A percentile compares a stretch with the other conserved stretches of the same genome.
Conservation (phyloP, 768 basidiomycete species). For the Boletus rufocinnamomeus region DNA sequence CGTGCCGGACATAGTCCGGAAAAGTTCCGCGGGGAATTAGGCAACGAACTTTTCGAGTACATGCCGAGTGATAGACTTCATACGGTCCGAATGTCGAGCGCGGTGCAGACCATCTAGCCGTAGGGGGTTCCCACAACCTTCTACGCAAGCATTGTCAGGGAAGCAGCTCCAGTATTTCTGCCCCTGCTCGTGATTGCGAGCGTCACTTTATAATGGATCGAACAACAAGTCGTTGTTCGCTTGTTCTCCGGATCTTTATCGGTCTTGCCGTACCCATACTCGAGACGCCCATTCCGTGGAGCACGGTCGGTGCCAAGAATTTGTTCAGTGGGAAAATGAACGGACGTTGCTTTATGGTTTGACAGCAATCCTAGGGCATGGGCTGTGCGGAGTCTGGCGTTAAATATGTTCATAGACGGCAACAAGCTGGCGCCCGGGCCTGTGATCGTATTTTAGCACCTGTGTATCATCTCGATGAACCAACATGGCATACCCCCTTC, state of each 20-base stretch:
- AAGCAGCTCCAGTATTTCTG: not conserved
- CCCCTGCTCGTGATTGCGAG: not conserved
- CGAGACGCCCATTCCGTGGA: not conserved
- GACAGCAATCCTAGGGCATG: not conserved
- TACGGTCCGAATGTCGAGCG: not conserved
- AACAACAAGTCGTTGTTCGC: not conserved
- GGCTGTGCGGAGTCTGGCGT: not conserved
- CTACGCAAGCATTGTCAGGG: not conserved
- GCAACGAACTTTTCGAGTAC: not conserved
- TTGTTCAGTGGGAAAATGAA: not conserved
- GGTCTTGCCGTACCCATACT: not conserved
- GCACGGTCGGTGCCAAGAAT: not conserved
- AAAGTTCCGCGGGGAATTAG: not conserved
- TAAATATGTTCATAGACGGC: not conserved
- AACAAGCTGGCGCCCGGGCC: not conserved
- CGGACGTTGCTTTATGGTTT: not conserved
- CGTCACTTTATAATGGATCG: not conserved
- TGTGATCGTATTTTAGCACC: not conserved
- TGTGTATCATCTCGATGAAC: not conserved
- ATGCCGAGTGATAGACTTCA: not conserved
- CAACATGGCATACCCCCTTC: not conserved
- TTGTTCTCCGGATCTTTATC: not conserved
- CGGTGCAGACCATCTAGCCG: not conserved
- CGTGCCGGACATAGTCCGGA: not conserved
- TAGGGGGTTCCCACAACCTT: not conserved